Conservation (phyloP, 2,329 filamentous ascomycete genomes). For the Clonostachys rhizophaga region DNA sequence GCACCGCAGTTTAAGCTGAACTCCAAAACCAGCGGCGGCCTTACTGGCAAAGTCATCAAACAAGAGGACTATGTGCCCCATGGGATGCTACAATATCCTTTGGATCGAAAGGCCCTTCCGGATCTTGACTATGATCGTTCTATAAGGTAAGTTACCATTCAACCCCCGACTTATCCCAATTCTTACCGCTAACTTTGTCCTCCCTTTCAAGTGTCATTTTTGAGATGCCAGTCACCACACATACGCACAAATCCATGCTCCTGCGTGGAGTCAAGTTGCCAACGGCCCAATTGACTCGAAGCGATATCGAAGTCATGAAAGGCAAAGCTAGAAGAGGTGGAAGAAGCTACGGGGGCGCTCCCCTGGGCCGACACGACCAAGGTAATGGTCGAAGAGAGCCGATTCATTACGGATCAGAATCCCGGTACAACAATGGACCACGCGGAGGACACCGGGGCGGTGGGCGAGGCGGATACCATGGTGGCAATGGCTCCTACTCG, state of each 20-base stretch:
- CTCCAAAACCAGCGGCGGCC: slow-evolving; percentile 67
- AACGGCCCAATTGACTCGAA: slow-evolving; percentile 64
- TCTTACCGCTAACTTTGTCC: too few relatives aligned
- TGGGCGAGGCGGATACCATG: slow-evolving; percentile 3
- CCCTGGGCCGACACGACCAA: slow-evolving; percentile 11
- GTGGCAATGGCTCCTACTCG: slow-evolving; percentile 3
- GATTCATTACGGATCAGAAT: slow-evolving; percentile 17
- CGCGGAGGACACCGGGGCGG: slow-evolving; percentile 7
- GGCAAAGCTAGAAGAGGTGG: slow-evolving; percentile 53
- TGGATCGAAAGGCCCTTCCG: slow-evolving; percentile 67
- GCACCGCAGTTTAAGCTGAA: slow-evolving; percentile 66
- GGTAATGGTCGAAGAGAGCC: slow-evolving; percentile 12
- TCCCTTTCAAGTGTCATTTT: slow-evolving; percentile 66
- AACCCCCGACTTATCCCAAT: neutral
- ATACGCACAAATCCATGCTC: slow-evolving; percentile 90
- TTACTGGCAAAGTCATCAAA: slow-evolving; percentile 78
- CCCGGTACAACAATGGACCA: neutral
- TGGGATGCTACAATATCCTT: slow-evolving; percentile 71
- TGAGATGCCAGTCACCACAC: slow-evolving; percentile 67
- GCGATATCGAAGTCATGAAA: slow-evolving; percentile 71
- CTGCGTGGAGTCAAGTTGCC: slow-evolving; percentile 77
- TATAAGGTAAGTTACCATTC: slow-evolving; percentile 57
- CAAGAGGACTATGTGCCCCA: slow-evolving; percentile 83
- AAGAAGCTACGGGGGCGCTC: slow-evolving; percentile 17
- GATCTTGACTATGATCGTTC: slow-evolving; percentile 81